Conservation (phyloP, 306 rosid species). For the Sindora glabra region DNA sequence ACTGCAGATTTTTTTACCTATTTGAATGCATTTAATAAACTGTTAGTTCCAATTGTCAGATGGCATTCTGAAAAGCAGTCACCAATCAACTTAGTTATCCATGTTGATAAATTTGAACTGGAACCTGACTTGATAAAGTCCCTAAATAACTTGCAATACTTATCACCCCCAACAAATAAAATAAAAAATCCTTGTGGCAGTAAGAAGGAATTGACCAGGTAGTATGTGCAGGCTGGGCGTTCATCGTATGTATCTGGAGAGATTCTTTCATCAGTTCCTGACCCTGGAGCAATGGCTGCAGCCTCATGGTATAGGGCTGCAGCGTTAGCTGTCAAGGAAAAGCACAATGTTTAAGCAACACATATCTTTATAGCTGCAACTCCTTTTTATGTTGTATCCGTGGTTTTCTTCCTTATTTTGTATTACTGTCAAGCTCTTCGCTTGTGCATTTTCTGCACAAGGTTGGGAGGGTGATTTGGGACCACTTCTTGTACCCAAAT, state of each 20-base stretch:
- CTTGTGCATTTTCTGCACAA: too few relatives aligned
- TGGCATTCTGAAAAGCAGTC: background rate
- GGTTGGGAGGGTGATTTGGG: too few relatives aligned
- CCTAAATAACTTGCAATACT: background rate
- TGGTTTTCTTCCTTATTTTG: slow-evolving; percentile 37
- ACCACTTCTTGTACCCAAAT: too few relatives aligned
- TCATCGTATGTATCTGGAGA: slow-evolving; percentile 61
- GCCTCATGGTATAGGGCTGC: slow-evolving; percentile 92
- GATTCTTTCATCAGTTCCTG: slow-evolving; percentile 66
- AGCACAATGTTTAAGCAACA: slow-evolving; percentile 23
- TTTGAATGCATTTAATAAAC: background rate
- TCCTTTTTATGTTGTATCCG: slow-evolving; percentile 37
- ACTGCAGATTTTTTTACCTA: background rate
- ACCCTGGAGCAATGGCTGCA: slow-evolving; percentile 96
- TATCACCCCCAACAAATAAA: too few relatives aligned
- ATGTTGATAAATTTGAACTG: background rate
- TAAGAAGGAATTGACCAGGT: slow-evolving; percentile 16
- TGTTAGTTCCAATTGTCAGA: background rate
- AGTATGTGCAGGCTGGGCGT: slow-evolving; percentile 75
- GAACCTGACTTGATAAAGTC: background rate
- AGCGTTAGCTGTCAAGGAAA: slow-evolving; percentile 52
- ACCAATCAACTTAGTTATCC: background rate
- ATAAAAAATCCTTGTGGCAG: background rate
- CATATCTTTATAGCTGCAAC: background rate
- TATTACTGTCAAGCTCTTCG: slow-evolving; percentile 15